These are phyloP conservation scores for Termitomyces sp. DNA, from an alignment of 768 basidiomycete species.

Conservation along the genomic window DNA sequence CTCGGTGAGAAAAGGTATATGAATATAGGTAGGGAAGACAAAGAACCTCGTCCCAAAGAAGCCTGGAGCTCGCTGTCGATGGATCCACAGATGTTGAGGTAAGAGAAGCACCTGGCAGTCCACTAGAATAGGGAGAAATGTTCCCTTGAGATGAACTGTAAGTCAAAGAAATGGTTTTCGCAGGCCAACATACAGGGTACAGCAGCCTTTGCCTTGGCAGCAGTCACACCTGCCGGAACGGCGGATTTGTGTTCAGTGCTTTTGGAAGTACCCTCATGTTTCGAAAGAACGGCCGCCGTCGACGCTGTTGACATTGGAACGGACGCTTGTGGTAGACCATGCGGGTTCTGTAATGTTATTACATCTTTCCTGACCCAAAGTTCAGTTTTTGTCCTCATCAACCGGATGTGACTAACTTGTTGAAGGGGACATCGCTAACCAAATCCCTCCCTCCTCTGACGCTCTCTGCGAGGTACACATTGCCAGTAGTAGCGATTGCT, in stretches of 20 bases:
- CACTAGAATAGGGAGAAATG: constrained; percentile 86
- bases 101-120: constrained; percentile 85
- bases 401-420: constrained; percentile 47
- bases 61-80: constrained; percentile 58
- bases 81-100: constrained; percentile 91
- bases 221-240: constrained; percentile 26
- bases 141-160: constrained; percentile 54
- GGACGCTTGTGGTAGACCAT: constrained; percentile 63
- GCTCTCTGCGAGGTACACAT: constrained; percentile 91
- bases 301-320: constrained; percentile 21
- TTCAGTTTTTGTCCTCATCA: constrained; percentile 4
- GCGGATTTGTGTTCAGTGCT: constrained; percentile 28
- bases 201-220: constrained; percentile 45
- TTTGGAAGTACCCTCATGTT: constrained; percentile 22
- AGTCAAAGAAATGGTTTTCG: background rate
- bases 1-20: background rate
- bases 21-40: background rate
- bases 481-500: constrained; percentile 83
- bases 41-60: constrained; percentile 90
- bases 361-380: constrained; percentile 65
- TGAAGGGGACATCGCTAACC: constrained; percentile 79
- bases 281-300: constrained; percentile 21
- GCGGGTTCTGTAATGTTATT: constrained; percentile 91
- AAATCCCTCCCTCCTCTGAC: constrained; percentile 82
- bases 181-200: constrained; percentile 56